Percentiles rank a stretch among this genome's conserved stretches.
These are phyloP conservation scores for Lasiodiplodia hormozganensis DNA, from an alignment of 2,329 filamentous ascomycete genomes.

Conservation along the genomic window DNA sequence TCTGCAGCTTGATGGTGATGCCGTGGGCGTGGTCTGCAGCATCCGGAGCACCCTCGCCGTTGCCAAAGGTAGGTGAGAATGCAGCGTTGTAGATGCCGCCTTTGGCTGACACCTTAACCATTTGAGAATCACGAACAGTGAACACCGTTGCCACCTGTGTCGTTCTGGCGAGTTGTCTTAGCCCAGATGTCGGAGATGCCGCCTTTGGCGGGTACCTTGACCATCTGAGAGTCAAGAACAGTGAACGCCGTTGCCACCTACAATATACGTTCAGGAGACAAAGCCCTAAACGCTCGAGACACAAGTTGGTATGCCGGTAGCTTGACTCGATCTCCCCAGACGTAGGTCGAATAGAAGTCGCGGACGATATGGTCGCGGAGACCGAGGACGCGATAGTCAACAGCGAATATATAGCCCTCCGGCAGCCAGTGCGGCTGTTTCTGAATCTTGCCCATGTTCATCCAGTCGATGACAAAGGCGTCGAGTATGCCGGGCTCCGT, in stretches of 20 bases:
- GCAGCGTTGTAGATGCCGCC: not conserved
- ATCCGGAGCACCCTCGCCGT: not conserved
- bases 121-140: not conserved
- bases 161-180: not conserved
- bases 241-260: not conserved
- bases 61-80: not conserved
- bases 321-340: not conserved
- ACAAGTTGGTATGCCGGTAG: not conserved
- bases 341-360: not conserved
- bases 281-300: not conserved
- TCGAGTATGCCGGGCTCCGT: not conserved
- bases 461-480: not conserved
- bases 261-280: not conserved
- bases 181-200: not conserved
- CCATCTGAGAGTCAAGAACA: too few relatives aligned
- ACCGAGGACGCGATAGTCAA: not conserved
- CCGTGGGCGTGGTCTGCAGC: not conserved
- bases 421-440: not conserved
- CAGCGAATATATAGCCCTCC: constrained; percentile 16
- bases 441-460: not conserved
- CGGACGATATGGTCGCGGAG: not conserved
- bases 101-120: not conserved
- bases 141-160: too few relatives aligned
- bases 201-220: too few relatives aligned
- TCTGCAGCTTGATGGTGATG: constrained; percentile 1